phyloP scores from a whole-genome alignment of 2,329 filamentous ascomycete species.

The Gyromitra esculenta region DNA sequence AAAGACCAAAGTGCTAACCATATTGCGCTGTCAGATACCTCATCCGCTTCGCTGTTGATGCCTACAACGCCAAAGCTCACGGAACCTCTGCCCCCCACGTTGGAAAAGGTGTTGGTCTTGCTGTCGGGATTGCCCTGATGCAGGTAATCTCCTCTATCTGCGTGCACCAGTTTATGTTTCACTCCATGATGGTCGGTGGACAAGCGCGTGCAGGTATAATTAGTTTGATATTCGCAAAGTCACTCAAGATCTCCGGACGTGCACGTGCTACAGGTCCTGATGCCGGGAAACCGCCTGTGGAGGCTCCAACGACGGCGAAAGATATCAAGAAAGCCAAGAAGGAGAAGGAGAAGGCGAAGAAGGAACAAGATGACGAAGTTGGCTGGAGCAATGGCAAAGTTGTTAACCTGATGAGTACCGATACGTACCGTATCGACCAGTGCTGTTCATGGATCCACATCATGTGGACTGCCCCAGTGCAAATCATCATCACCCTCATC shows the following conservation, averaged over 20 bases:
- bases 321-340: conserved; percentile 62
- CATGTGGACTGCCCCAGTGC: conserved; percentile 84
- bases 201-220: conserved; percentile 84
- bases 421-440: conserved; percentile 91
- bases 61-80: conserved; percentile 72
- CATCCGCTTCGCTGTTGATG: conserved; percentile 83
- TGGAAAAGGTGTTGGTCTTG: conserved; percentile 80
- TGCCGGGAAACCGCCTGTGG: conserved; percentile 55
- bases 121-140: conserved; percentile 85
- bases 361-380: conserved; percentile 68
- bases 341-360: conserved; percentile 61
- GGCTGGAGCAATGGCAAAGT: conserved; percentile 95
- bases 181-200: conserved; percentile 89
- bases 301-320: conserved; percentile 62
- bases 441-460: conserved; percentile 90
- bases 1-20: neutral
- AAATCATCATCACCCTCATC: conserved; percentile 79
- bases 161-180: conserved; percentile 91
- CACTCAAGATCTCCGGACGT: conserved; percentile 85
- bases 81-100: conserved; percentile 71
- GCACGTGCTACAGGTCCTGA: conserved; percentile 82
- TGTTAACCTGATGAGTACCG: conserved; percentile 92
- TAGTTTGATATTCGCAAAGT: conserved; percentile 88
- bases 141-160: conserved; percentile 82
- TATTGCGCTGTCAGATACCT: conserved; percentile 70